phyloP scores from a whole-genome alignment of 2,329 filamentous ascomycete genomes.

The Exophiala calicioides region DNA sequence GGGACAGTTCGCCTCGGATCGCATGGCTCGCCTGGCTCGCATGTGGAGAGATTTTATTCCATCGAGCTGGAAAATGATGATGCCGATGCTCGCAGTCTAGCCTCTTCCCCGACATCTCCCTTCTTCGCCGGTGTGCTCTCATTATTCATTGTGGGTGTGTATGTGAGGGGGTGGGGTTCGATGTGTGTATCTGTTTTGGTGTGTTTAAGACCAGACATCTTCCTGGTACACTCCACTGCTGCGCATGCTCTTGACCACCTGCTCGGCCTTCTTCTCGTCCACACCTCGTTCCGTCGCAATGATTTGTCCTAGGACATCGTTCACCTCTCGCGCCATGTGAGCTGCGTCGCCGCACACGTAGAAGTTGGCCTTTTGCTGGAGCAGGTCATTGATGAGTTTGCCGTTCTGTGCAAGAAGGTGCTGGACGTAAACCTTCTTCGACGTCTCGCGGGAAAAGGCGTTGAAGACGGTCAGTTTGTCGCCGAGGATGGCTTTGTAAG shows the following conservation, averaged over 20 bases:
- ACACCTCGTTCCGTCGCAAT: slow-evolving; percentile 81
- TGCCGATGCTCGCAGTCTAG: no score
- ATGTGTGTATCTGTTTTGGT: no score
- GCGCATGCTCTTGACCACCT: slow-evolving; percentile 96
- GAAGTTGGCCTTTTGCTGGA: slow-evolving; percentile 84
- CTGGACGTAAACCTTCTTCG: slow-evolving; percentile 95
- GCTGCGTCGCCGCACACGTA: slow-evolving; percentile 98
- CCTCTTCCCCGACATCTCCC: no score
- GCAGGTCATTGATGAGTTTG: slow-evolving; percentile 80
- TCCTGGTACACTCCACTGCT: slow-evolving; percentile 95
- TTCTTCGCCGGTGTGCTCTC: no score
- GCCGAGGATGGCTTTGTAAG: slow-evolving; percentile 79
- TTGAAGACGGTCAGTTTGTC: slow-evolving; percentile 89
- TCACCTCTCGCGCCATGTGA: slow-evolving; percentile 95
- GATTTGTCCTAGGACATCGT: slow-evolving; percentile 80
- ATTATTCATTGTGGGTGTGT: neutral
- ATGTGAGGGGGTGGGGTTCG: neutral
- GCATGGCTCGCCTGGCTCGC: no score
- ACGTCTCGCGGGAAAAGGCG: slow-evolving; percentile 87
- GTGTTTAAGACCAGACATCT: slow-evolving; percentile 63
- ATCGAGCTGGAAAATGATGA: no score
- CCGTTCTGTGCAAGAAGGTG: slow-evolving; percentile 83
- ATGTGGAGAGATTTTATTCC: no score
- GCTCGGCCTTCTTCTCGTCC: slow-evolving; percentile 83
- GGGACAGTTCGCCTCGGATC: no score